phyloP scores from a whole-genome alignment of 345 rosid genomes.

The Acer negundo region DNA sequence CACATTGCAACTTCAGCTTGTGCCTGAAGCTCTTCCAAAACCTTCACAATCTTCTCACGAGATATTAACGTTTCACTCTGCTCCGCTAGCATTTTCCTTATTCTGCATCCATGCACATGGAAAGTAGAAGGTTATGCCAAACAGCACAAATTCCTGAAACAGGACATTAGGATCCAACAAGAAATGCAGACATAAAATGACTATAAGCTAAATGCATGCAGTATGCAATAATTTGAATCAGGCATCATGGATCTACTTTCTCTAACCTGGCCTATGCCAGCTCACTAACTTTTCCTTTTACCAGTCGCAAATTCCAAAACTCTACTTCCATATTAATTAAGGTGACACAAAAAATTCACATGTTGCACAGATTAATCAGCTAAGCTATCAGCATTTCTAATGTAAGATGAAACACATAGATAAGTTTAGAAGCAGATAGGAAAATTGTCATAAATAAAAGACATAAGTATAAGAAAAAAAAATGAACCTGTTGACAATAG shows the following conservation, averaged over 20 bases:
- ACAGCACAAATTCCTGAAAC: background rate
- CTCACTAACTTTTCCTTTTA: background rate
- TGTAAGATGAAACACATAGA: background rate
- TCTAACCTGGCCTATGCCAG: background rate
- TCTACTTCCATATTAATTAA: background rate
- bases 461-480: background rate
- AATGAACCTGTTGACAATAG: constrained; percentile 71
- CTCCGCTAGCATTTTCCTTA: constrained; percentile 75
- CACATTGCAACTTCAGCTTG: constrained; percentile 97
- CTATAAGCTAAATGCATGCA: background rate
- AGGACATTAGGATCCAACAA: background rate
- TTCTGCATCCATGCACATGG: constrained; percentile 42
- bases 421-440: background rate
- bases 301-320: background rate
- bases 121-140: background rate
- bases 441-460: background rate
- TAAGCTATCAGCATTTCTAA: background rate
- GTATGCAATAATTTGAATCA: background rate
- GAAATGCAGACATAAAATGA: background rate
- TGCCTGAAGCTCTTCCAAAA: constrained; percentile 89
- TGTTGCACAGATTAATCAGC: background rate
- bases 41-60: constrained; percentile 77
- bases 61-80: constrained; percentile 41
- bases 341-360: background rate
- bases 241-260: background rate